Conservation (phyloP, 1,284 basidiomycete genomes). For the Heimioporus retisporus region DNA sequence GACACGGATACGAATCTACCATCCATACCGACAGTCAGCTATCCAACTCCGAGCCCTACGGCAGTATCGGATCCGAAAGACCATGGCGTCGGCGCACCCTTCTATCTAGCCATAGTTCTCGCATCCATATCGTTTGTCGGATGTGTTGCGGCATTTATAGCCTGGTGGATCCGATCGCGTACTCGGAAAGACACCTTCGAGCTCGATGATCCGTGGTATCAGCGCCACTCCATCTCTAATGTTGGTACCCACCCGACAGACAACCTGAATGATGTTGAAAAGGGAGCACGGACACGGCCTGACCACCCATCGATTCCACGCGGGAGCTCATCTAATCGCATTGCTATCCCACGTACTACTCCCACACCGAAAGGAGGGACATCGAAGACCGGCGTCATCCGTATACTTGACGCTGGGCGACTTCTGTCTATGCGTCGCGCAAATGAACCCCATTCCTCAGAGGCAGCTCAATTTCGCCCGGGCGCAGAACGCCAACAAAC, state of each 20-base stretch:
- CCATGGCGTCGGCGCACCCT: constrained; percentile 42
- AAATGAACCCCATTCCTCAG: constrained; percentile 10
- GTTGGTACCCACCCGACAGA: not conserved
- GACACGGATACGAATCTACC: constrained; percentile 33
- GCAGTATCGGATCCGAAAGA: constrained; percentile 24
- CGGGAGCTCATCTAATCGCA: constrained; percentile 26
- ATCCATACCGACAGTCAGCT: constrained; percentile 35
- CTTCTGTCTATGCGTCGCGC: constrained; percentile 3
- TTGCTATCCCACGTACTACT: constrained; percentile 22
- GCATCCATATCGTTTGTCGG: constrained; percentile 40
- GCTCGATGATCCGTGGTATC: constrained; percentile 37
- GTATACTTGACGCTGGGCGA: not conserved
- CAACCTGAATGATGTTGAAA: constrained; percentile 4
- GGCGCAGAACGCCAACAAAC: constrained; percentile 23
- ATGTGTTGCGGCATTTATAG: constrained; percentile 41
- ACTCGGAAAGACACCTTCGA: constrained; percentile 24
- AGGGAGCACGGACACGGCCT: constrained; percentile 18
- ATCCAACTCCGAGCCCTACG: constrained; percentile 34
- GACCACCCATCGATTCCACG: constrained; percentile 33
- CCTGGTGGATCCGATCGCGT: constrained; percentile 43
- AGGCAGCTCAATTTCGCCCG: constrained; percentile 10
- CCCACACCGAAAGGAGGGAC: constrained; percentile 9
- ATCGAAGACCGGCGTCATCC: not conserved
- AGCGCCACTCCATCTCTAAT: constrained; percentile 14
- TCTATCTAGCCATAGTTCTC: constrained; percentile 45